These are phyloP conservation scores for Helotiales sp. DNA, from an alignment of 2,329 filamentous ascomycete species.

Conservation along the genomic window DNA sequence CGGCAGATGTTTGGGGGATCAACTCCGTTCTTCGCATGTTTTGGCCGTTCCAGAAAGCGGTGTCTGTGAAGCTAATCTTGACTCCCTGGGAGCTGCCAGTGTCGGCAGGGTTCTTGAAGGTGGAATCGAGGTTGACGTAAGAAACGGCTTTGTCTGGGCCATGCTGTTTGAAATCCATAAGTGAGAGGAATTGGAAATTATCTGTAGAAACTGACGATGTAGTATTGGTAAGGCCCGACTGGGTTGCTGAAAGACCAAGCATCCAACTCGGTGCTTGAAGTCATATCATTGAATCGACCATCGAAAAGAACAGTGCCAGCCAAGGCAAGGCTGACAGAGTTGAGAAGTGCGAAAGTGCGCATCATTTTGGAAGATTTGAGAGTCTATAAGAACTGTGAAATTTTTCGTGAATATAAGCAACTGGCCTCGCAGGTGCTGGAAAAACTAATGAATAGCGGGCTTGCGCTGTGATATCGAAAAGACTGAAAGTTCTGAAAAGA, in stretches of 20 bases:
- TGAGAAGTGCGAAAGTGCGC: constrained; percentile 16
- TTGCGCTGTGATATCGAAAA: constrained; percentile 18
- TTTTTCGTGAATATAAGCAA: constrained; percentile 1
- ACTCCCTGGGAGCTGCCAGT: constrained; percentile 64
- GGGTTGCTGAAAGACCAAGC: constrained; percentile 70
- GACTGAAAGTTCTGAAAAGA: constrained; percentile 7
- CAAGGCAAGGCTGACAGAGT: constrained; percentile 18
- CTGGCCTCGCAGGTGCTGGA: constrained; percentile 20
- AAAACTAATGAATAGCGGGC: constrained; percentile 23
- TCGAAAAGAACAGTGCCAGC: constrained; percentile 62
- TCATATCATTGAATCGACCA: constrained; percentile 67
- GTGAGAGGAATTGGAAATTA: not conserved
- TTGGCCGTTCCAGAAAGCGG: constrained; percentile 73
- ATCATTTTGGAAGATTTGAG: constrained; percentile 14
- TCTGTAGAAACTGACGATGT: constrained; percentile 53
- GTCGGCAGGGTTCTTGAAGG: constrained; percentile 59
- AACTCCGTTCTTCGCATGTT: constrained; percentile 75
- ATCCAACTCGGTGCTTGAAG: constrained; percentile 58
- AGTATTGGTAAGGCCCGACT: constrained; percentile 74
- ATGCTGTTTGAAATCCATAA: constrained; percentile 48
- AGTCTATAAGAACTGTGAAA: not conserved
- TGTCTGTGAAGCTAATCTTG: constrained; percentile 68
- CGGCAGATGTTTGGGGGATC: constrained; percentile 70
- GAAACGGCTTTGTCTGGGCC: constrained; percentile 52
- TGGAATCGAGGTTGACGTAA: constrained; percentile 53